A percentile compares a stretch with the other conserved stretches of the same genome.
Evolutionary conservation across 148 eudicot genomes (phyloP).

Genomic region (Fagopyrum homotropicum): DNA sequence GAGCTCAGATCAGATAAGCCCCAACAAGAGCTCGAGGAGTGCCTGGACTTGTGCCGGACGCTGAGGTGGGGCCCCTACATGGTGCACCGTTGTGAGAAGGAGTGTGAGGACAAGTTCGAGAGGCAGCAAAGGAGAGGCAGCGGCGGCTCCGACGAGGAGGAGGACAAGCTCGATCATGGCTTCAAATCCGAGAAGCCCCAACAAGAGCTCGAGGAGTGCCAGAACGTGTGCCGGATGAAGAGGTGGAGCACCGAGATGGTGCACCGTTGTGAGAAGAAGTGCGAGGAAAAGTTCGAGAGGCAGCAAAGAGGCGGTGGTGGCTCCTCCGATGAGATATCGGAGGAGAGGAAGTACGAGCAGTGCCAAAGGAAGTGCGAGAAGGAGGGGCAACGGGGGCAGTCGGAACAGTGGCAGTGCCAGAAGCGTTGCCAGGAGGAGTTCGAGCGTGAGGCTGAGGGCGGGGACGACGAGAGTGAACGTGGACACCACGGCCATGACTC

Average conservation of each 20-base stretch:
- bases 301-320: no score
- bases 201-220: not conserved
- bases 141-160: no score
- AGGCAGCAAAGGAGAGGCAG: no score
- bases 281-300: not conserved
- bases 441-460: not conserved
- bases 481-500: not conserved
- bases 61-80: no score
- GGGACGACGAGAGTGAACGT: not conserved
- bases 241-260: not conserved
- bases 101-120: no score
- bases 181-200: no score
- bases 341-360: constrained; percentile 6
- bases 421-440: constrained; percentile 13
- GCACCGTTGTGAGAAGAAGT: not conserved
- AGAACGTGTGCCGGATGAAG: not conserved
- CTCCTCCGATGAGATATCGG: not conserved
- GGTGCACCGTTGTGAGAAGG: no score
- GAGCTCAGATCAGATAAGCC: no score
- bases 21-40: no score
- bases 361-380: constrained; percentile 15
- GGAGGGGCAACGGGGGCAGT: not conserved
- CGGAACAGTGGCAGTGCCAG: constrained; percentile 13
- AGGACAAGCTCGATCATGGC: no score
- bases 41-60: no score